These are phyloP conservation scores for Russula vinacea DNA, from an alignment of 768 basidiomycete species.

Conservation along the genomic window DNA sequence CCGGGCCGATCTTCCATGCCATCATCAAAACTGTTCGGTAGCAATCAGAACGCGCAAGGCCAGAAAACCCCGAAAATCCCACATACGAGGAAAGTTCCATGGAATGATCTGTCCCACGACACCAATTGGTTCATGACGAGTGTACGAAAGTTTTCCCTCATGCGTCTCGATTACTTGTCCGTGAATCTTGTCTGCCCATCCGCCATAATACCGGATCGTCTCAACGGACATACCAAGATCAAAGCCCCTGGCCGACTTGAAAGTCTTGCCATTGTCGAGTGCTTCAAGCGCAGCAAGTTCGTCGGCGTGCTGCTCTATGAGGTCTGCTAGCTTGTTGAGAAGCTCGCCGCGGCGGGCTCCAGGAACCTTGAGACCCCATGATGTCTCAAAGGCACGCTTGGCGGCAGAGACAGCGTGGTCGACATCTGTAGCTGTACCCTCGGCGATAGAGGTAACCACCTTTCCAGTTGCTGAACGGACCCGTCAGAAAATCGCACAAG, in stretches of 20 bases:
- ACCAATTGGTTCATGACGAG: constrained; percentile 59
- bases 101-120: constrained; percentile 61
- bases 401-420: constrained; percentile 72
- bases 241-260: constrained; percentile 42
- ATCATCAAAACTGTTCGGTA: constrained; percentile 47
- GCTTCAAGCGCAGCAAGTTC: constrained; percentile 72
- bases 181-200: constrained; percentile 84
- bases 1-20: constrained; percentile 60
- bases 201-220: constrained; percentile 75
- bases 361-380: constrained; percentile 64
- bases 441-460: constrained; percentile 52
- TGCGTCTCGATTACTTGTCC: constrained; percentile 71
- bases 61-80: constrained; percentile 19
- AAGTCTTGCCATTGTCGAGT: constrained; percentile 65
- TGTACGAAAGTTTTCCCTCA: constrained; percentile 51
- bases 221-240: constrained; percentile 51
- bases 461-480: constrained; percentile 48
- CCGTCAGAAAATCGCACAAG: not conserved
- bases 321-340: constrained; percentile 58
- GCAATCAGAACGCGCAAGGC: not conserved
- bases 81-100: constrained; percentile 58
- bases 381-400: constrained; percentile 56
- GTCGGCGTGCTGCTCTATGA: constrained; percentile 60
- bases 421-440: constrained; percentile 66
- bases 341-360: constrained; percentile 53